phyloP scores from a whole-genome alignment of 1,284 basidiomycete genomes.

The Trichosporon sp. region DNA sequence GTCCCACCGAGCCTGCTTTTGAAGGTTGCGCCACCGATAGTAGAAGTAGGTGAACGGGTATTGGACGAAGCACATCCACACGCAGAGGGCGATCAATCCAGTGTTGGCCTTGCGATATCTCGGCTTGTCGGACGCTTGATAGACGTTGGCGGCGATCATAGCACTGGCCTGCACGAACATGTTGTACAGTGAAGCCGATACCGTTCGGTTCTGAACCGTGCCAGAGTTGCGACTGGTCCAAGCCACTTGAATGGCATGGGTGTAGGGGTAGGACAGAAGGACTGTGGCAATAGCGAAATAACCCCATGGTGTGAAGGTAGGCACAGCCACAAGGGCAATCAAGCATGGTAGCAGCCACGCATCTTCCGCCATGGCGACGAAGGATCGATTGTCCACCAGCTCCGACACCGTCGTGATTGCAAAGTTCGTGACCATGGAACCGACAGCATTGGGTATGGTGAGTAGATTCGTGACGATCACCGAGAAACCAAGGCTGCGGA shows the following conservation, averaged over 20 bases:
- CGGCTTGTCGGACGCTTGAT: constrained; percentile 27
- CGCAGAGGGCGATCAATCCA: constrained; percentile 26
- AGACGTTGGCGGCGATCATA: constrained; percentile 36
- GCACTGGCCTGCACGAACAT: constrained; percentile 34
- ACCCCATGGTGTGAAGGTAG: constrained; percentile 15
- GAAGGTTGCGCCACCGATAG: neutral
- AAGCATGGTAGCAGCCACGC: constrained; percentile 33
- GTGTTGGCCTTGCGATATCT: constrained; percentile 36
- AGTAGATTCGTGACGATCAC: constrained; percentile 44
- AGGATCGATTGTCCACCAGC: constrained; percentile 25
- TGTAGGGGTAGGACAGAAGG: constrained; percentile 20
- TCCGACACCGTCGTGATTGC: constrained; percentile 26
- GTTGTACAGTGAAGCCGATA: constrained; percentile 38
- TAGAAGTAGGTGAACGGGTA: constrained; percentile 3
- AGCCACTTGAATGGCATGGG: constrained; percentile 30
- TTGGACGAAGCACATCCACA: neutral
- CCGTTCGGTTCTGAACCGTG: constrained; percentile 32
- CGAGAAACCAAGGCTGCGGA: constrained; percentile 28
- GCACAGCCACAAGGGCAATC: constrained; percentile 22
- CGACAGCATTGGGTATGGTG: constrained; percentile 29
- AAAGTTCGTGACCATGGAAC: constrained; percentile 38
- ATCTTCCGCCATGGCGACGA: constrained; percentile 16
- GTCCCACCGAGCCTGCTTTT: constrained; percentile 28
- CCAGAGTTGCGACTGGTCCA: constrained; percentile 29
- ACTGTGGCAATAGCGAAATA: constrained; percentile 19